Conservation (phyloP, 2,329 filamentous ascomycete species). For the Blastomyces emzantsi region DNA sequence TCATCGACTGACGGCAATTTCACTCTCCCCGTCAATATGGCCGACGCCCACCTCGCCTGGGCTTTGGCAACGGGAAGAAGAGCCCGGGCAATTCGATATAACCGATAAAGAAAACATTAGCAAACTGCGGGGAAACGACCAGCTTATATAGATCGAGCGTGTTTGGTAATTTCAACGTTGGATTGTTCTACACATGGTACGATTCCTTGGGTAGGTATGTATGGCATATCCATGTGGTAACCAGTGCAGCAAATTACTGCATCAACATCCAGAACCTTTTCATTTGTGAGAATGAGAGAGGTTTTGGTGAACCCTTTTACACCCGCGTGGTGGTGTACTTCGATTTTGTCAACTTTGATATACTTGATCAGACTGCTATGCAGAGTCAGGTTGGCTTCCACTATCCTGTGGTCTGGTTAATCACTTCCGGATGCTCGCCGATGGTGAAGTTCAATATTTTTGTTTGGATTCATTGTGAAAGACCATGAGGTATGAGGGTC, state of each 20-base stretch:
- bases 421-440: conserved; percentile 25
- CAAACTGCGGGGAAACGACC: conserved; percentile 24
- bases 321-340: conserved; percentile 26
- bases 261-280: conserved; percentile 25
- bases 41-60: conserved; percentile 29
- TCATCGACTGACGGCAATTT: conserved; percentile 20
- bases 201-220: conserved; percentile 17
- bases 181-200: conserved; percentile 15
- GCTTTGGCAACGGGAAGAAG: conserved; percentile 27
- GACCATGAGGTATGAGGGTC: conserved; percentile 14
- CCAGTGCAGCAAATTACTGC: conserved; percentile 30
- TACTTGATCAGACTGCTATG: conserved; percentile 29
- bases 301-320: conserved; percentile 25
- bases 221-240: conserved; percentile 21
- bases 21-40: conserved; percentile 22
- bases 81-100: conserved; percentile 26
- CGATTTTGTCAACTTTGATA: conserved; percentile 26
- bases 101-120: conserved; percentile 30
- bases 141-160: conserved; percentile 28
- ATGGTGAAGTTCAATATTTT: conserved; percentile 25
- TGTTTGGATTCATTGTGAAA: conserved; percentile 26
- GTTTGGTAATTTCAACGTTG: conserved; percentile 14
- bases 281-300: conserved; percentile 24
- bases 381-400: conserved; percentile 30
- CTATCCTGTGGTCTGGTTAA: conserved; percentile 29